Evolutionary conservation across 192 early-diverging fungal genomes (phyloP), one percentile per base, ranked within the genome.

Genomic region (Rhizophagus sp.): DNA sequence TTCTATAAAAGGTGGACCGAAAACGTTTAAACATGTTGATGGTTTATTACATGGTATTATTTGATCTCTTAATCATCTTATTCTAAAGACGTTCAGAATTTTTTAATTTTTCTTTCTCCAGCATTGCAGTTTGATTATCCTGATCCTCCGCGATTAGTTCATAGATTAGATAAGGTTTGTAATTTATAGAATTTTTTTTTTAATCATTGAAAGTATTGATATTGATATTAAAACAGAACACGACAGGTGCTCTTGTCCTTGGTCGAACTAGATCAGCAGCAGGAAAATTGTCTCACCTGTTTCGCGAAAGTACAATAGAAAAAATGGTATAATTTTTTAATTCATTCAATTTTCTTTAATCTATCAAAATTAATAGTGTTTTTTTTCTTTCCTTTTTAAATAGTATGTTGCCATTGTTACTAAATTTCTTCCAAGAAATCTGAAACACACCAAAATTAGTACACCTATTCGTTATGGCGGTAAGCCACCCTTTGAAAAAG

Each of bases 121-220:
- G 68, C 34, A 39, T 70, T 70, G 11, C 68, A 70, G 34, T 70
- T n/a, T 39, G 68, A 70, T 34, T 36, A 70, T 19, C 68, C 30
- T 39, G 68, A 70, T 3, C 30, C 39, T n/a, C 68, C 68, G 19
- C 68, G 68, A 15, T 41, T 70, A 22, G 68, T 70, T 39, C 68
- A 70, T 41, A 70, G 68, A 19, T 39, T 70, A 15, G 68, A 70
- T 36, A 70, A 70, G 68, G 68, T 70, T 27, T 70, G 22, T 19
- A 19, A 6, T 57, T 47, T 57, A 0, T 5, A 57, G 17, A 57
- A 47, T 36, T 62, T n/a, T 65, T 65, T 27, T 25, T 65, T 27
- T 24, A 65, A n/a, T 30, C 17, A 12, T 47, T 12, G 10, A 12
- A 47, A 47, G 11, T 7, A 19, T 62, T 62, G 62, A 62, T 24